Base-by-base conservation (phyloP, 768 basidiomycete species). In the Strobilomyces echinocephalus region DNA sequence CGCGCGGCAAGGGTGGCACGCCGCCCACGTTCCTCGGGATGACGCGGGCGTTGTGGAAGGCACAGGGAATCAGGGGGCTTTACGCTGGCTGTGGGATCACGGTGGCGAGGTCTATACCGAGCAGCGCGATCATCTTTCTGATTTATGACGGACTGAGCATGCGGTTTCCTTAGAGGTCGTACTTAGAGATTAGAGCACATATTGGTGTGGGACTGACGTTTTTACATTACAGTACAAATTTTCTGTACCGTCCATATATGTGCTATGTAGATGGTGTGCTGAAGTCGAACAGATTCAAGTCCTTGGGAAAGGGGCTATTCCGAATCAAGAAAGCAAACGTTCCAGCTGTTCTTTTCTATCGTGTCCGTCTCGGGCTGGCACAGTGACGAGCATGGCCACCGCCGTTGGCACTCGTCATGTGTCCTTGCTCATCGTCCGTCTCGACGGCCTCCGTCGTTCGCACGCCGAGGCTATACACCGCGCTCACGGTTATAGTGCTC, bases 31-130 rank as follows among this genome's bases (percentile, higher is more conserved):
- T 76, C 66, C 70, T 71, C 62, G 76, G 72, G 33, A 88, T 83
- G 47, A 84, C 82, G 34, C 77, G 66, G 62, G 81, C 82, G 59
- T 83, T 97, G 76, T 95, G 87, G 66, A 69, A 66, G 39, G 80
- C 79, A 18, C 81, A 88, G 67, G 95, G 95, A 2, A 58, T 97
- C 8, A 77, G 77, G 43, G 95, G 95, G 3, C 68, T 97, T 60
- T 98, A 98, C 71, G 88, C 91, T 24, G 95, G 95, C 0, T 93
- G 90, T 65, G 94, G 93, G 11, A 84, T 97, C 66, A 98, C 95
- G 0, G 85, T 91, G 16, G 80, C 84, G 40, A 76, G 93, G 52
- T 83, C 87, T 8, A 83, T 94, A 50, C 93, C 93, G 9, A 92
- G 89, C 65, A 92, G 88, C 65, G 95, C 90, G 6, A 79, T 97